These are phyloP conservation scores for Lachancea fermentati DNA, from an alignment of 805 yeast genomes.

Conservation along the genomic window DNA sequence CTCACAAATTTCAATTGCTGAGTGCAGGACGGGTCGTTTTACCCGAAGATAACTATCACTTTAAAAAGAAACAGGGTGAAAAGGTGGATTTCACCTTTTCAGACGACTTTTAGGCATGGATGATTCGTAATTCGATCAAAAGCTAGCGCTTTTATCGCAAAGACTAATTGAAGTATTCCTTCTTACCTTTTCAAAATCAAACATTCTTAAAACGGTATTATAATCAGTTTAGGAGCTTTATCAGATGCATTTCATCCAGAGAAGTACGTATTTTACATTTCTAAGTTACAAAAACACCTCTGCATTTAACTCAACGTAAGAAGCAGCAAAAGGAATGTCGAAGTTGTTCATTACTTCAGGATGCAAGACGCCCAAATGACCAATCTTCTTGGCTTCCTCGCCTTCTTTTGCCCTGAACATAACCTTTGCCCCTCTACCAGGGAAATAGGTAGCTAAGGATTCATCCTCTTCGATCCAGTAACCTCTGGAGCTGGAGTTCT, in stretches of 20 bases:
- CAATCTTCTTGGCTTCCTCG: conserved; percentile 55
- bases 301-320: conserved; percentile 83
- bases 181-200: no score
- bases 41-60: conserved; percentile 24
- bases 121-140: no score
- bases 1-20: conserved; percentile 24
- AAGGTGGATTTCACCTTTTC: conserved; percentile 26
- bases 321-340: conserved; percentile 90
- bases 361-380: conserved; percentile 89
- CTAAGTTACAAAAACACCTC: conserved; percentile 66
- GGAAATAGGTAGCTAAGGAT: conserved; percentile 73
- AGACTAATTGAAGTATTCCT: no score
- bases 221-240: no score
- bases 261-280: not conserved
- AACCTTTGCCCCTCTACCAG: conserved; percentile 94
- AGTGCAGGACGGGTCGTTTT: conserved; percentile 28
- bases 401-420: conserved; percentile 63
- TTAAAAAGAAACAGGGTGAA: conserved; percentile 9
- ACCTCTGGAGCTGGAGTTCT: conserved; percentile 56
- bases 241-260: no score
- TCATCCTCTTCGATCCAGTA: conserved; percentile 77
- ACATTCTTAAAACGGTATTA: no score
- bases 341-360: conserved; percentile 85
- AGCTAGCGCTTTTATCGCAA: no score
- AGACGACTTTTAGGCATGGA: conserved; percentile 29